phyloP scores from a whole-genome alignment of 179 eudicot genomes.

The Spinacia oleracea region DNA sequence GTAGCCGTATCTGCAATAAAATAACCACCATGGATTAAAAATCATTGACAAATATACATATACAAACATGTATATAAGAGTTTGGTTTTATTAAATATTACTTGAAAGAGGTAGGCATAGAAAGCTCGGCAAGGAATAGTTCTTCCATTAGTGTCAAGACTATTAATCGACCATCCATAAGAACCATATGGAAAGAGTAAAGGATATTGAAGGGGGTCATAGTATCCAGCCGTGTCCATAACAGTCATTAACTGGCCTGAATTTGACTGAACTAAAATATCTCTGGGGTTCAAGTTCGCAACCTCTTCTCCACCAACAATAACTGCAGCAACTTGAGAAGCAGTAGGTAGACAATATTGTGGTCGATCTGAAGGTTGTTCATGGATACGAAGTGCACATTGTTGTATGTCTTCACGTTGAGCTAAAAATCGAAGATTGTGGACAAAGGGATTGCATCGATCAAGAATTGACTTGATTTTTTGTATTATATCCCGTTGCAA shows the following conservation, averaged over 20 bases:
- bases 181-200: no score
- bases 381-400: neutral
- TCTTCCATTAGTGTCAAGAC: neutral
- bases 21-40: no score
- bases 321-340: slow-evolving; percentile 9
- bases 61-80: no score
- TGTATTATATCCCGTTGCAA: neutral
- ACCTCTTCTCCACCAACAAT: slow-evolving; percentile 2
- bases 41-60: no score
- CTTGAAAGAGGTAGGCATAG: slow-evolving; percentile 6
- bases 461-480: slow-evolving; percentile 9
- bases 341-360: slow-evolving; percentile 4
- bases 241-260: no score
- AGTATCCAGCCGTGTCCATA: no score
- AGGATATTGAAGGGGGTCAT: no score
- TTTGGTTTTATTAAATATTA: neutral
- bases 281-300: slow-evolving; percentile 4
- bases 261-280: slow-evolving; percentile 1
- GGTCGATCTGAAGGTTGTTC: no score
- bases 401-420: slow-evolving; percentile 1
- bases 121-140: slow-evolving; percentile 14
- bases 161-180: slow-evolving; percentile 13
- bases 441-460: no score
- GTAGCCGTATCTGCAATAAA: no score
- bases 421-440: neutral